phyloP scores from a whole-genome alignment of 2,329 filamentous ascomycete genomes.

The Penicillium janthinellum region DNA sequence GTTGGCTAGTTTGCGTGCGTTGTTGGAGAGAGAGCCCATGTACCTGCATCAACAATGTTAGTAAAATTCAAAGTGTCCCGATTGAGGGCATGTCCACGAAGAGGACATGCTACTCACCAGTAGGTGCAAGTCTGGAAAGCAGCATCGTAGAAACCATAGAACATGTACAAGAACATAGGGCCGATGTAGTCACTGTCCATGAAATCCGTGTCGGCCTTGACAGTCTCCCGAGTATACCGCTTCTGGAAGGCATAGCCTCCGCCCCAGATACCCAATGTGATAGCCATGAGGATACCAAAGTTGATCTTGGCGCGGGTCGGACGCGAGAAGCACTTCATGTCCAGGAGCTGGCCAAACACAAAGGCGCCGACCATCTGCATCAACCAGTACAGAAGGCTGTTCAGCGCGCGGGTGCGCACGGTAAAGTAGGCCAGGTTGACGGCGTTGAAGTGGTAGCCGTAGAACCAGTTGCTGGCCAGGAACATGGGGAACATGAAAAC shows the following conservation, averaged over 20 bases:
- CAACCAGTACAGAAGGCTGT: slow-evolving; percentile 76
- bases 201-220: slow-evolving; percentile 62
- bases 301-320: slow-evolving; percentile 67
- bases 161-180: slow-evolving; percentile 86
- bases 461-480: slow-evolving; percentile 77
- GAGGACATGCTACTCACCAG: slow-evolving; percentile 60
- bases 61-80: neutral
- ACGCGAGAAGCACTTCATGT: slow-evolving; percentile 62
- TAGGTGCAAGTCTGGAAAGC: slow-evolving; percentile 89
- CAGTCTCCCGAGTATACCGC: slow-evolving; percentile 54
- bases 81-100: no score
- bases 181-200: slow-evolving; percentile 67
- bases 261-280: slow-evolving; percentile 81
- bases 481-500: slow-evolving; percentile 80
- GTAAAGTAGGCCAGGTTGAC: slow-evolving; percentile 73
- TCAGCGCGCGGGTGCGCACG: slow-evolving; percentile 73
- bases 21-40: slow-evolving; percentile 93
- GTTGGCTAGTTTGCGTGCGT: slow-evolving; percentile 87
- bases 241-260: slow-evolving; percentile 78
- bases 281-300: slow-evolving; percentile 62
- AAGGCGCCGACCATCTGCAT: slow-evolving; percentile 77
- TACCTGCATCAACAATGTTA: slow-evolving; percentile 55
- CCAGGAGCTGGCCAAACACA: slow-evolving; percentile 71
- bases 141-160: slow-evolving; percentile 87
- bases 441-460: slow-evolving; percentile 75